phyloP scores from a whole-genome alignment of 2,329 filamentous ascomycete genomes.

The Diaporthe nobilis region DNA sequence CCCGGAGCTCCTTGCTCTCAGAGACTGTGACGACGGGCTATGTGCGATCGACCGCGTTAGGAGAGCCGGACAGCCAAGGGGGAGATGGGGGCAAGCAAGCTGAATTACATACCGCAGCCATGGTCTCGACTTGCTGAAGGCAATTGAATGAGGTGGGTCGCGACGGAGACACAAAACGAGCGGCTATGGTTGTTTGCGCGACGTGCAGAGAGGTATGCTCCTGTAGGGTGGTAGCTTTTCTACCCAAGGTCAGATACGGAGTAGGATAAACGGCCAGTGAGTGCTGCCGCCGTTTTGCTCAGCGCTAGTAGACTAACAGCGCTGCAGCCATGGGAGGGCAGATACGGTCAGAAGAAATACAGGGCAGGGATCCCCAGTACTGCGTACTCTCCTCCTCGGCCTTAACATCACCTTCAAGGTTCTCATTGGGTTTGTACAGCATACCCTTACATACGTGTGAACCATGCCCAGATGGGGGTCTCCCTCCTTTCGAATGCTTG shows the following conservation, averaged over 20 bases:
- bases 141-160: conserved; percentile 32
- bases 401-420: background rate
- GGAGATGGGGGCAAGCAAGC: background rate
- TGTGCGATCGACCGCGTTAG: conserved; percentile 33
- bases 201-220: background rate
- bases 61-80: conserved; percentile 5
- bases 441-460: background rate
- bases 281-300: conserved; percentile 24
- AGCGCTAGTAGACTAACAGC: background rate
- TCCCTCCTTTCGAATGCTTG: background rate
- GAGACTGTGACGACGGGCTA: conserved; percentile 83
- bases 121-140: conserved; percentile 34
- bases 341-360: background rate
- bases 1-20: conserved; percentile 95
- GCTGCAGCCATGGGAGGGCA: background rate
- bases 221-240: conserved; percentile 23
- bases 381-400: background rate
- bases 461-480: background rate
- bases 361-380: background rate
- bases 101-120: conserved; percentile 42
- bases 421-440: background rate
- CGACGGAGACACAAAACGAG: conserved; percentile 21
- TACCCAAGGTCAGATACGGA: conserved; percentile 27
- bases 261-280: background rate
- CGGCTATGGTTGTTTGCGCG: conserved; percentile 32